These are phyloP conservation scores for Melanogaster broomeanus DNA, from an alignment of 768 basidiomycete species.

Conservation along the genomic window DNA sequence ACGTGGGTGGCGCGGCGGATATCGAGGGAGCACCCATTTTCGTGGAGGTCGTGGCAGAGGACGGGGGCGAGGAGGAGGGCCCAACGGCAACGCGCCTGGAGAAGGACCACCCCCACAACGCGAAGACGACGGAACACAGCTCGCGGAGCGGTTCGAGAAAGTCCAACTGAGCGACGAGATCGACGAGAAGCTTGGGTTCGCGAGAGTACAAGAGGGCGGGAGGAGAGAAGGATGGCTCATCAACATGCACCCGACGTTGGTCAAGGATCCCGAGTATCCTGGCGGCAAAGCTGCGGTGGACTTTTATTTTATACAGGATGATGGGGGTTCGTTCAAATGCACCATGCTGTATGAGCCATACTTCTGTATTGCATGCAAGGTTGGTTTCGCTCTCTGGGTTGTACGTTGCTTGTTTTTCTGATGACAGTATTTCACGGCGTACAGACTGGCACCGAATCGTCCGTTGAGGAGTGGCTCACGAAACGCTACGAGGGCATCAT, in stretches of 20 bases:
- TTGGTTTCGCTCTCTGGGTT: slow-evolving; percentile 34
- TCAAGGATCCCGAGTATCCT: slow-evolving; percentile 84
- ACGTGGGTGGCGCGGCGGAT: slow-evolving; percentile 39
- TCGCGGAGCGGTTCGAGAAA: slow-evolving; percentile 85
- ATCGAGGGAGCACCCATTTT: slow-evolving; percentile 33
- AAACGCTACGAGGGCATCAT: slow-evolving; percentile 92
- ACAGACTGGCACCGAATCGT: slow-evolving; percentile 82
- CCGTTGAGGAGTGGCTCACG: slow-evolving; percentile 93
- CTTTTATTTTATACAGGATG: slow-evolving; percentile 96
- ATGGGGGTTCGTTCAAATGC: slow-evolving; percentile 94
- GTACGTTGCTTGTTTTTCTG: slow-evolving; percentile 4
- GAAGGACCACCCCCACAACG: slow-evolving; percentile 59
- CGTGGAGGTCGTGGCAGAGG: slow-evolving; percentile 55
- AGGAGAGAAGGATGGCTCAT: slow-evolving; percentile 90
- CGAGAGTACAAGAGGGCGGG: slow-evolving; percentile 74
- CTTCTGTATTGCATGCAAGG: slow-evolving; percentile 92
- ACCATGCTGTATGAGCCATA: slow-evolving; percentile 94
- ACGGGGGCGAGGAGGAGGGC: slow-evolving; percentile 36
- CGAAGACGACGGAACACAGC: slow-evolving; percentile 88
- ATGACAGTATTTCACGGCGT: neutral
- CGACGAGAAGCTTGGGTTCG: slow-evolving; percentile 92
- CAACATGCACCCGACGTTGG: slow-evolving; percentile 97
- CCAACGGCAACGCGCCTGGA: slow-evolving; percentile 34
- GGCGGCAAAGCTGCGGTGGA: slow-evolving; percentile 90
- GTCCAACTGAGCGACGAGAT: slow-evolving; percentile 78